phyloP scores from a whole-genome alignment of 2,329 filamentous ascomycete genomes.

The Sarocladiaceae sp. region DNA sequence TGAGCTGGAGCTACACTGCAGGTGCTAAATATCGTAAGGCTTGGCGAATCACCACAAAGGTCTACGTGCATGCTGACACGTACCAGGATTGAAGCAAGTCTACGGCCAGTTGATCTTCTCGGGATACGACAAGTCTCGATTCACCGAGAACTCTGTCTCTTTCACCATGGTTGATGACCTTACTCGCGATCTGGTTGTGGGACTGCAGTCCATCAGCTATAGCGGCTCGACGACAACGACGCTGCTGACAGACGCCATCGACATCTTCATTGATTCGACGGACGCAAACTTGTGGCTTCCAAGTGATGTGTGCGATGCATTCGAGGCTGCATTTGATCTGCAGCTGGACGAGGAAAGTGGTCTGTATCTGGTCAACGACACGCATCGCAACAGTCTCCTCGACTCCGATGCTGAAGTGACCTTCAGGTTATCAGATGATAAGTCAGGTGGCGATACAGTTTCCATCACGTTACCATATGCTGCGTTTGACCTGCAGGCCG shows the following conservation, averaged over 20 bases:
- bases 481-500: neutral
- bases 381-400: neutral
- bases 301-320: neutral
- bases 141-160: slow-evolving; percentile 1
- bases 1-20: slow-evolving; percentile 9
- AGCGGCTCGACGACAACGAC: neutral
- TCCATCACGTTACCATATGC: slow-evolving; percentile 3
- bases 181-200: slow-evolving; percentile 1
- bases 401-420: slow-evolving; percentile 4
- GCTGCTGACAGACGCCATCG: neutral
- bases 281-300: slow-evolving; percentile 1
- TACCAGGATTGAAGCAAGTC: slow-evolving; percentile 1
- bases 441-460: neutral
- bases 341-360: neutral
- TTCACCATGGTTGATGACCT: slow-evolving; percentile 5
- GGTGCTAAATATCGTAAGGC: slow-evolving; percentile 1
- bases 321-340: neutral
- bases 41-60: neutral
- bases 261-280: slow-evolving; percentile 6
- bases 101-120: slow-evolving; percentile 7
- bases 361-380: slow-evolving; percentile 1
- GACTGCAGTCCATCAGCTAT: slow-evolving; percentile 8
- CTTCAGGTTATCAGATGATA: slow-evolving; percentile 1
- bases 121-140: slow-evolving; percentile 1
- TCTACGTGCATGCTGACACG: neutral